These are phyloP conservation scores for Mortierella sp. DNA, from an alignment of 371 early-diverging fungal genomes.

Conservation along the genomic window DNA sequence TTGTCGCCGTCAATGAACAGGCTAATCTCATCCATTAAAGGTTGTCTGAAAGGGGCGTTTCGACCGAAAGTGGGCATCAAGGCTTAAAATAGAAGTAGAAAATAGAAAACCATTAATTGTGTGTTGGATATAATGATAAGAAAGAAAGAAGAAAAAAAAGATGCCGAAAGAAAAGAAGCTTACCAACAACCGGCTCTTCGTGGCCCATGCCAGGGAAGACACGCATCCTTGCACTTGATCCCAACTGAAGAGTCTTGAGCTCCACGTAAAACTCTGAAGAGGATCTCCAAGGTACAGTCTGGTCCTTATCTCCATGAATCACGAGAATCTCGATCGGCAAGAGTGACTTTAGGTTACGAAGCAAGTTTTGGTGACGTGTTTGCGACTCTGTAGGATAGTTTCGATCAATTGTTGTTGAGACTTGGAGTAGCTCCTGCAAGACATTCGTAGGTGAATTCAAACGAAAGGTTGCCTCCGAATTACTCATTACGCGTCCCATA, in stretches of 20 bases:
- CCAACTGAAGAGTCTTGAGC: conserved; percentile 48
- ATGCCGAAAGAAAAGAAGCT: conserved; percentile 3
- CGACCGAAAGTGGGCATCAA: conserved; percentile 32
- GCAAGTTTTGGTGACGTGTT: conserved; percentile 37
- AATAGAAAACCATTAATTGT: too few species aligned
- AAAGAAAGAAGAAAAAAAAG: background rate
- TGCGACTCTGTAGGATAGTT: conserved; percentile 48
- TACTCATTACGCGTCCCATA: conserved; percentile 80
- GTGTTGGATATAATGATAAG: background rate
- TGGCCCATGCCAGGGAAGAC: conserved; percentile 48
- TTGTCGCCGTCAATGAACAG: conserved; percentile 36
- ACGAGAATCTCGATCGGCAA: conserved; percentile 54
- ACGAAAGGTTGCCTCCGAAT: conserved; percentile 30
- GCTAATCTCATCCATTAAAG: conserved; percentile 32
- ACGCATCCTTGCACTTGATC: conserved; percentile 28
- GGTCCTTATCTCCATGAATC: conserved; percentile 54
- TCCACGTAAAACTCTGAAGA: conserved; percentile 44
- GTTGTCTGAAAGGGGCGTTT: conserved; percentile 21
- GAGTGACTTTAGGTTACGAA: conserved; percentile 41
- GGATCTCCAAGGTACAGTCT: conserved; percentile 43
- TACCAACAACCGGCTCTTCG: conserved; percentile 50
- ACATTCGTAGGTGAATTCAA: conserved; percentile 34
- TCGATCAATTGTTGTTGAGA: conserved; percentile 29
- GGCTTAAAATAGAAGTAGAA: conserved; percentile 9
- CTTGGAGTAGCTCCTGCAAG: conserved; percentile 42